Percentiles rank a stretch among this genome's conserved stretches.
Conservation (phyloP, 1,284 basidiomycete genomes). For the Blastosporella zonata region DNA sequence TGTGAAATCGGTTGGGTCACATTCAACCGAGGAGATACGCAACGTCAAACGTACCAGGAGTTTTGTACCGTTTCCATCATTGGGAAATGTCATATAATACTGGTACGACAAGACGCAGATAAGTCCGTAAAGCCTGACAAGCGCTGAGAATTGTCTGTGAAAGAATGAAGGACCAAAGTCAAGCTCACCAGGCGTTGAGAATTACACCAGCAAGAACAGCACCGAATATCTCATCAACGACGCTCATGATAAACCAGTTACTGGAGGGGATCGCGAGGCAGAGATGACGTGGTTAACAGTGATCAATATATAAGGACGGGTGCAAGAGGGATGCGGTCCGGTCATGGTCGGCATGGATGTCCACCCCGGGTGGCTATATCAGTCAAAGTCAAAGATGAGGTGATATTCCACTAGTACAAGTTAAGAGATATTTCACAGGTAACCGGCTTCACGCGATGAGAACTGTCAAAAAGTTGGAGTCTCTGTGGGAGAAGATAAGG, state of each 20-base stretch:
- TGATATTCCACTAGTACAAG: too few species aligned
- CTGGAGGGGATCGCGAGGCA: background rate
- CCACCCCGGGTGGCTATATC: too few species aligned
- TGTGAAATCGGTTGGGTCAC: background rate
- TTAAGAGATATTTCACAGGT: too few species aligned
- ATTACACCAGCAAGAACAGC: conserved; percentile 1
- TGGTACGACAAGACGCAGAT: conserved; percentile 11
- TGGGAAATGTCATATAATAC: conserved; percentile 6
- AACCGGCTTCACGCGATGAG: too few species aligned
- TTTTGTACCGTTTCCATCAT: conserved; percentile 6
- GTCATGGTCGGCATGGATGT: too few species aligned
- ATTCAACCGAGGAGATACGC: background rate
- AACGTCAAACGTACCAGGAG: background rate
- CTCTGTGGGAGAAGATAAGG: too few species aligned
- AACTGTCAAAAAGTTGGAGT: too few species aligned
- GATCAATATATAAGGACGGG: background rate
- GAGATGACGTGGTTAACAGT: background rate
- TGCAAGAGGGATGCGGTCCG: too few species aligned
- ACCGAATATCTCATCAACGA: background rate
- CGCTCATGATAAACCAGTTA: background rate
- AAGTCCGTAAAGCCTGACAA: conserved; percentile 5
- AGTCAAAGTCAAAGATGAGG: too few species aligned
- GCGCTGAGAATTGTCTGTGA: background rate
- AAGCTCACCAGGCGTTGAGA: background rate
- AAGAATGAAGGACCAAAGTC: background rate